Evolutionary conservation across 345 rosid species (phyloP).

Genomic region (Iberis pinnata): DNA sequence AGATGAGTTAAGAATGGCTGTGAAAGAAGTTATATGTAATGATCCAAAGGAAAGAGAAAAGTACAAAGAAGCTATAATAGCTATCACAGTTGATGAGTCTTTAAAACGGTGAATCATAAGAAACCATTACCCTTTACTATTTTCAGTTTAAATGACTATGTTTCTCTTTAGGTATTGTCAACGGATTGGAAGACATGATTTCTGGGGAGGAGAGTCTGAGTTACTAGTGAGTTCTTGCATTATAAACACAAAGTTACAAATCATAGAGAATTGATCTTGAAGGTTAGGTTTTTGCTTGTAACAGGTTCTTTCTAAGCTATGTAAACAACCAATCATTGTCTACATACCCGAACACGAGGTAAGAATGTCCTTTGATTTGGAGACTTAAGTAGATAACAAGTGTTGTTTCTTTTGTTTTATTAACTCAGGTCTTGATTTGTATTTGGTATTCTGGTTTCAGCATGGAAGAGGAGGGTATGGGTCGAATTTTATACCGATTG

Average conservation of each 20-base stretch:
- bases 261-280: background rate
- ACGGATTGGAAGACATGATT: conserved; percentile 58
- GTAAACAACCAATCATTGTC: conserved; percentile 64
- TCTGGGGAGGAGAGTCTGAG: conserved; percentile 98
- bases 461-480: conserved; percentile 54
- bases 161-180: conserved; percentile 59
- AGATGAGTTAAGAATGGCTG: conserved; percentile 86
- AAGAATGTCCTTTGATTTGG: background rate
- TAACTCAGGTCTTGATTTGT: background rate
- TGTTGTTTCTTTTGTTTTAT: background rate
- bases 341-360: conserved; percentile 89
- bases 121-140: background rate
- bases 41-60: conserved; percentile 46
- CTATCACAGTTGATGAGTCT: conserved; percentile 77
- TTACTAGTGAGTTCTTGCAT: conserved; percentile 50
- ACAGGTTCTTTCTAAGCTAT: conserved; percentile 80
- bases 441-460: conserved; percentile 31
- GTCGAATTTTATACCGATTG: conserved; percentile 66
- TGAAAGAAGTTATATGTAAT: conserved; percentile 75
- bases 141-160: background rate
- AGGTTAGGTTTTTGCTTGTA: background rate
- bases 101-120: conserved; percentile 50
- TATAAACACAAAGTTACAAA: background rate
- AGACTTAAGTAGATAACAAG: background rate
- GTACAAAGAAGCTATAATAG: conserved; percentile 67